Conservation (phyloP, 2,329 filamentous ascomycete genomes). For the Pseudopyricularia javanii region DNA sequence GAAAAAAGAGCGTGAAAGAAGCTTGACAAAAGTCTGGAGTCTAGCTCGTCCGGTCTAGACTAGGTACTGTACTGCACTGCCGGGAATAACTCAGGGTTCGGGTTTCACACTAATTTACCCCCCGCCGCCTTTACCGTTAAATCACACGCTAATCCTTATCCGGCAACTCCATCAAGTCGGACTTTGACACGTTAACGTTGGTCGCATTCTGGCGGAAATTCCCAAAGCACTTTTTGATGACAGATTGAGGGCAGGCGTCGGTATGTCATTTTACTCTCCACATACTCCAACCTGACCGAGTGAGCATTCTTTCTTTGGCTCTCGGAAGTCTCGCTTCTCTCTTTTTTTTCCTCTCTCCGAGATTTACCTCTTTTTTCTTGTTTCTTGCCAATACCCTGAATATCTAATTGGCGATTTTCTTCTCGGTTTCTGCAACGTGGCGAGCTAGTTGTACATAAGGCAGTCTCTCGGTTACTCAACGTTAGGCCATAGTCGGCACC, state of each 20-base stretch:
- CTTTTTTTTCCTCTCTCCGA: neutral
- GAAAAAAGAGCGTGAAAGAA: neutral
- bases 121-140: neutral
- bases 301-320: neutral
- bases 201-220: neutral
- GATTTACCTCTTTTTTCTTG: neutral
- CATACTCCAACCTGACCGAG: neutral
- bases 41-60: neutral
- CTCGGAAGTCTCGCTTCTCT: neutral
- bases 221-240: neutral
- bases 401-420: neutral
- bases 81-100: neutral
- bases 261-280: neutral
- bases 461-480: too few relatives aligned
- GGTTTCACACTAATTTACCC: neutral
- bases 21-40: neutral
- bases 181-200: neutral
- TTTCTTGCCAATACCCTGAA: neutral
- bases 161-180: neutral
- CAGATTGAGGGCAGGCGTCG: neutral
- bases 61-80: neutral
- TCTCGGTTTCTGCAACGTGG: neutral
- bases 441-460: neutral
- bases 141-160: neutral
- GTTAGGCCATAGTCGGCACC: conserved; percentile 10